Evolutionary conservation across 2,329 filamentous ascomycete genomes (phyloP).

Genomic region (Ascochyta pisi): DNA sequence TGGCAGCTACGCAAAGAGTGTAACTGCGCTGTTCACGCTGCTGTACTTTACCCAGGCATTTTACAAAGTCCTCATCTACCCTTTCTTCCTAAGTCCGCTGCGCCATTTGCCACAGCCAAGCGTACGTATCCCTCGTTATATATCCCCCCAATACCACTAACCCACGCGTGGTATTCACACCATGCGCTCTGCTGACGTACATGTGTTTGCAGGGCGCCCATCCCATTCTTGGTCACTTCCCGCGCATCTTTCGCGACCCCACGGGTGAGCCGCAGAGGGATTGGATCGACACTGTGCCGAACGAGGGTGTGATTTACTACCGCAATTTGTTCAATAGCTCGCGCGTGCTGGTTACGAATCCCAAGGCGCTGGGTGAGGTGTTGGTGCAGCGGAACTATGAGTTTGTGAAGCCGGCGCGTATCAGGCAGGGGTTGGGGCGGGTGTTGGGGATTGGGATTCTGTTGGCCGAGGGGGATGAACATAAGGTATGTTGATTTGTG

Average conservation of each 20-base stretch:
- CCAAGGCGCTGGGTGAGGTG: constrained; percentile 58
- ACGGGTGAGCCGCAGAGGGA: constrained; percentile 54
- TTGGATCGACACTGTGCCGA: constrained; percentile 62
- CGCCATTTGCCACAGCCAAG: constrained; percentile 62
- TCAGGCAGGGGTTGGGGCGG: constrained; percentile 63
- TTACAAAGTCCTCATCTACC: constrained; percentile 62
- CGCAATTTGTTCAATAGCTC: constrained; percentile 56
- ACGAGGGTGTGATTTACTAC: constrained; percentile 63
- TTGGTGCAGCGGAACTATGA: constrained; percentile 60
- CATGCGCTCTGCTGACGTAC: neutral
- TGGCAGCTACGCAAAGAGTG: constrained; percentile 48
- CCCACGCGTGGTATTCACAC: too few species aligned
- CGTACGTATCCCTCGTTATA: neutral
- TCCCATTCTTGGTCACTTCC: constrained; percentile 53
- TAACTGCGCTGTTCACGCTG: constrained; percentile 50
- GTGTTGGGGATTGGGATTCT: constrained; percentile 76
- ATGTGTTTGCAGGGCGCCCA: constrained; percentile 13
- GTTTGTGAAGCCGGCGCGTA: constrained; percentile 55
- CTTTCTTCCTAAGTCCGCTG: constrained; percentile 64
- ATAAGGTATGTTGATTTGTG: constrained; percentile 63
- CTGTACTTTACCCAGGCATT: constrained; percentile 45
- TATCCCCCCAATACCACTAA: too few species aligned
- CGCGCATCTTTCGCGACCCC: constrained; percentile 51
- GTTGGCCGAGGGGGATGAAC: constrained; percentile 88
- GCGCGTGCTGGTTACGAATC: constrained; percentile 54